These are phyloP conservation scores for Diaporthe vexans DNA, from an alignment of 2,329 filamentous ascomycete genomes.

Conservation along the genomic window DNA sequence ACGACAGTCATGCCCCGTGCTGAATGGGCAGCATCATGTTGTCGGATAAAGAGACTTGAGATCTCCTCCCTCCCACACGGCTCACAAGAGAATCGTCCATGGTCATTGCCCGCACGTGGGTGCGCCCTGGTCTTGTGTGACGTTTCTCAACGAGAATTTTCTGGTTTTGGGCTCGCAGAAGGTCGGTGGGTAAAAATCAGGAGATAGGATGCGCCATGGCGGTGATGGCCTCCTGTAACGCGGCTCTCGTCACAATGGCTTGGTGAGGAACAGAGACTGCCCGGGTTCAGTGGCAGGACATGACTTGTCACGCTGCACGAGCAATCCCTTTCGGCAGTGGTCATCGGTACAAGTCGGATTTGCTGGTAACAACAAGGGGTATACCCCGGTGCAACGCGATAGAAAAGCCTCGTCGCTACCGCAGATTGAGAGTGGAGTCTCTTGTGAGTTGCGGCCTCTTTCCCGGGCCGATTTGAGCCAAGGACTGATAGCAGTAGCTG, in stretches of 20 bases:
- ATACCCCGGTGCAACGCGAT: neutral
- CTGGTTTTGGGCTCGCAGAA: neutral
- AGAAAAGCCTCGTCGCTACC: slow-evolving; percentile 21
- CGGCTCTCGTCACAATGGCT: neutral
- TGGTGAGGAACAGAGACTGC: neutral
- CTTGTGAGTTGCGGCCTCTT: neutral
- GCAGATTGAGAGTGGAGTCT: neutral
- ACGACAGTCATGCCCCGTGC: neutral
- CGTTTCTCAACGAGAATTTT: slow-evolving; percentile 33
- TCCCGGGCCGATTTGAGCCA: neutral
- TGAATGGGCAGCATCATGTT: neutral
- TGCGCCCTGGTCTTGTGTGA: slow-evolving; percentile 38
- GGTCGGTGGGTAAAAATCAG: neutral
- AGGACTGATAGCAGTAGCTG: neutral
- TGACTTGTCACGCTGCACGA: slow-evolving; percentile 25
- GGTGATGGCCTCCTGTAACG: neutral
- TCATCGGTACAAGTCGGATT: neutral
- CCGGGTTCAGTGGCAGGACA: neutral
- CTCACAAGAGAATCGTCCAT: neutral
- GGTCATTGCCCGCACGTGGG: slow-evolving; percentile 3
- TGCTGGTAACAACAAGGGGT: neutral
- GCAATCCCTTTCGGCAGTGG: slow-evolving; percentile 15
- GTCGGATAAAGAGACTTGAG: slow-evolving; percentile 8
- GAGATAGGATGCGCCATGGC: slow-evolving; percentile 5
- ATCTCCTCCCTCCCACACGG: neutral